These are phyloP conservation scores for Hibiscus trionum DNA, from an alignment of 345 rosid species.

Conservation along the genomic window DNA sequence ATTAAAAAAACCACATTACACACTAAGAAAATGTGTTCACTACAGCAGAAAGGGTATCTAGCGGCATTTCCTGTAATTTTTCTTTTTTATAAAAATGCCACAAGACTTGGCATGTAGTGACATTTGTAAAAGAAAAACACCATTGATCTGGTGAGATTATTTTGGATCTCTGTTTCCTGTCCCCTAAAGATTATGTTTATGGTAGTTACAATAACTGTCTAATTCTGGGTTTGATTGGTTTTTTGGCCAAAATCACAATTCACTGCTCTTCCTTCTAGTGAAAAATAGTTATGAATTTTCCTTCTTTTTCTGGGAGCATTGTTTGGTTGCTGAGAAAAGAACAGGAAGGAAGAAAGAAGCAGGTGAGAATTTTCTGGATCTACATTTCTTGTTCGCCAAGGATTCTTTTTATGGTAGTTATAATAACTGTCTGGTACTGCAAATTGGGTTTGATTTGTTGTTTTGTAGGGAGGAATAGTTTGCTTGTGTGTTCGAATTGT, in stretches of 20 bases:
- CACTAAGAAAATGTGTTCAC: no score
- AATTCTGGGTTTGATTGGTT: background rate
- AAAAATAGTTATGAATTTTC: background rate
- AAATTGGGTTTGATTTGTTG: conserved; percentile 5
- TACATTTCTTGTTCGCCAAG: no score
- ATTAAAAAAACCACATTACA: no score
- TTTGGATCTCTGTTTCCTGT: background rate
- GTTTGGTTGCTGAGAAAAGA: background rate
- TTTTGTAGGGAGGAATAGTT: conserved; percentile 3
- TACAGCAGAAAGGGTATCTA: no score
- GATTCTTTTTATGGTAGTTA: no score
- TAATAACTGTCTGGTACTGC: no score
- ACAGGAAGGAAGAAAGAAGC: background rate
- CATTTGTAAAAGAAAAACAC: no score
- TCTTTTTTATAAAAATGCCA: no score
- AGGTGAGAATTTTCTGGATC: no score
- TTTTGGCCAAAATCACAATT: background rate
- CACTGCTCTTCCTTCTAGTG: background rate
- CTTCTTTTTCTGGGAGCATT: background rate
- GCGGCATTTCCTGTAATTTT: no score
- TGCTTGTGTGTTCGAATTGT: conserved; percentile 9
- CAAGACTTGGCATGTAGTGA: no score
- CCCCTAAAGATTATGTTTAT: background rate
- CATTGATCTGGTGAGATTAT: background rate
- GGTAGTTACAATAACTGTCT: background rate